phyloP scores from a whole-genome alignment of 352 stramenopile genomes.

The Albugo candida region DNA sequence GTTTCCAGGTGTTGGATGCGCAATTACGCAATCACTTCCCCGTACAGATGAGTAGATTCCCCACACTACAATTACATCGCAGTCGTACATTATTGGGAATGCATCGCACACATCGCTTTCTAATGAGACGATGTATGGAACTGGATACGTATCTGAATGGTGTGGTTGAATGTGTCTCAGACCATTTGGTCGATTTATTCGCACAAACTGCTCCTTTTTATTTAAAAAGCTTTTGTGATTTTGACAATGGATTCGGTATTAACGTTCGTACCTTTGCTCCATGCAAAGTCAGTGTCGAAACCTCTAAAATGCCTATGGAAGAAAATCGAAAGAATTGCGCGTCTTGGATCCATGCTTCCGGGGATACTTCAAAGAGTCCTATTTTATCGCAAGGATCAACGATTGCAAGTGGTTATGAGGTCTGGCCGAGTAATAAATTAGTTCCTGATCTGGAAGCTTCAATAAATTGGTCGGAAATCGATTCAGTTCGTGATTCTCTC shows the following conservation, averaged over 20 bases:
- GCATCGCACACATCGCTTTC: constrained; percentile 32
- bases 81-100: constrained; percentile 38
- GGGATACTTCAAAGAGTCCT: too few relatives aligned
- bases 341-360: too few relatives aligned
- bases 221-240: constrained; percentile 68
- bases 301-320: too few relatives aligned
- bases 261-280: constrained; percentile 3
- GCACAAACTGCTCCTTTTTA: constrained; percentile 46
- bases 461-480: too few relatives aligned
- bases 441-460: too few relatives aligned
- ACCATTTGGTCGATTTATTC: constrained; percentile 50
- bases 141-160: constrained; percentile 38
- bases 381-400: too few relatives aligned
- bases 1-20: constrained; percentile 51
- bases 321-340: too few relatives aligned
- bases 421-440: too few relatives aligned
- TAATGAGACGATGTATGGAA: constrained; percentile 31
- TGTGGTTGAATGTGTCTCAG: constrained; percentile 18
- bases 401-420: too few relatives aligned
- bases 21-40: constrained; percentile 45
- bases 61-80: constrained; percentile 23
- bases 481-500: too few relatives aligned
- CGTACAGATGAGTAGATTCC: constrained; percentile 35
- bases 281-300: too few relatives aligned
- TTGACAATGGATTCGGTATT: constrained; percentile 36